These are phyloP conservation scores for Candida sakaeoensis DNA, from an alignment of 805 yeast genomes.

Conservation along the genomic window DNA sequence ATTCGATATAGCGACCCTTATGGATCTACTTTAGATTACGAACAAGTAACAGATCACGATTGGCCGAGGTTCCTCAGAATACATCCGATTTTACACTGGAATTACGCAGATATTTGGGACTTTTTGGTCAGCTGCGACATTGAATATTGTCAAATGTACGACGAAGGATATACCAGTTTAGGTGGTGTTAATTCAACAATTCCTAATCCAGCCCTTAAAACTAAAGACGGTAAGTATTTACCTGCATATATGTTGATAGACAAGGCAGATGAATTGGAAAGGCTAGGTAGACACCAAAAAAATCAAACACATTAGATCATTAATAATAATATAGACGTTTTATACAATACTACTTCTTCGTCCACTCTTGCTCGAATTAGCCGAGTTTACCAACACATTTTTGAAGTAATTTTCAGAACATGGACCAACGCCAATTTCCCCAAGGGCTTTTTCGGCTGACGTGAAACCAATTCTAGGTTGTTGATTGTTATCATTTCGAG, in stretches of 20 bases:
- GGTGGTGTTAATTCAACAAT: conserved; percentile 75
- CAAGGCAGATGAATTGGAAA: conserved; percentile 56
- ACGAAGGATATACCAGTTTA: conserved; percentile 80
- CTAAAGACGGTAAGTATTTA: conserved; percentile 23
- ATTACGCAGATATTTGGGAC: conserved; percentile 79
- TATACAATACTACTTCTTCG: conserved; percentile 19
- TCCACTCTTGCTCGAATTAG: conserved; percentile 19
- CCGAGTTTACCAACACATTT: conserved; percentile 21
- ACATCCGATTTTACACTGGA: conserved; percentile 90
- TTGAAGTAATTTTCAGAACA: conserved; percentile 45
- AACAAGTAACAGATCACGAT: conserved; percentile 78
- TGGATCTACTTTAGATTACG: conserved; percentile 53
- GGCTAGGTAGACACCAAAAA: conserved; percentile 28
- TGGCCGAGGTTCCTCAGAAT: conserved; percentile 88
- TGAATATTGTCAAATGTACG: conserved; percentile 74
- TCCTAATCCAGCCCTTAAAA: conserved; percentile 57
- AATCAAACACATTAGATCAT: conserved; percentile 1
- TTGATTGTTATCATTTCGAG: conserved; percentile 32
- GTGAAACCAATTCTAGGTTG: conserved; percentile 48
- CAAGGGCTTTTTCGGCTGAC: conserved; percentile 73
- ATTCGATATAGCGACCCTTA: conserved; percentile 86
- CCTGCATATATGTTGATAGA: conserved; percentile 62
- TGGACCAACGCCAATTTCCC: conserved; percentile 82
- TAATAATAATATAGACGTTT: background rate
- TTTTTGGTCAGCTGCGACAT: conserved; percentile 59